phyloP scores from a whole-genome alignment of 78 protist genomes.

The Cavenderia fasciculata region DNA sequence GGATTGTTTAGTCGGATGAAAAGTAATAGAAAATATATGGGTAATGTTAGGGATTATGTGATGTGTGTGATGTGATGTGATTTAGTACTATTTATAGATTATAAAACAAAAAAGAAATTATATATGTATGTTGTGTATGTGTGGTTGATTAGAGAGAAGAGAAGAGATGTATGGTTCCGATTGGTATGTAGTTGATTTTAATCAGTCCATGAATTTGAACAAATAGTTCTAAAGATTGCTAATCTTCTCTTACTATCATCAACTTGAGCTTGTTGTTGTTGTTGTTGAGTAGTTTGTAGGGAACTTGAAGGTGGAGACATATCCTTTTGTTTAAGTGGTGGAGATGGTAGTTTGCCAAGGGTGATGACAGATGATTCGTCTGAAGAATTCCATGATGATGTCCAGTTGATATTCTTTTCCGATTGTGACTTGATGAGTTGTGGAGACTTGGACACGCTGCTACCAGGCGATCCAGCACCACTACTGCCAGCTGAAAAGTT shows the following conservation, averaged over 20 bases:
- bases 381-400: background rate
- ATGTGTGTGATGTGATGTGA: too few species aligned
- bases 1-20: too few species aligned
- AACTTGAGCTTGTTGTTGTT: constrained; percentile 1
- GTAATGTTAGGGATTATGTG: too few species aligned
- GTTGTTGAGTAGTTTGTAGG: background rate
- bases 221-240: constrained; percentile 57
- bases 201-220: too few species aligned
- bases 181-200: too few species aligned
- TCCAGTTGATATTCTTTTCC: background rate
- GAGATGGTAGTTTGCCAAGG: background rate
- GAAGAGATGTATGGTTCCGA: too few species aligned
- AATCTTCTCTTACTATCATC: constrained; percentile 23
- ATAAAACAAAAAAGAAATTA: too few species aligned
- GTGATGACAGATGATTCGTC: background rate
- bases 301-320: background rate
- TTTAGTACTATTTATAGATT: too few species aligned
- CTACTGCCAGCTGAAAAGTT: background rate
- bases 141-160: too few species aligned
- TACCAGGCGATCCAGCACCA: background rate
- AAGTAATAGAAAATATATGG: too few species aligned
- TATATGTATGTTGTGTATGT: too few species aligned
- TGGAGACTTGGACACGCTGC: background rate
- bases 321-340: background rate
- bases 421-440: background rate